Evolutionary conservation across 352 stramenopile genomes (phyloP).

Genomic region (Phytophthora agathidicida): DNA sequence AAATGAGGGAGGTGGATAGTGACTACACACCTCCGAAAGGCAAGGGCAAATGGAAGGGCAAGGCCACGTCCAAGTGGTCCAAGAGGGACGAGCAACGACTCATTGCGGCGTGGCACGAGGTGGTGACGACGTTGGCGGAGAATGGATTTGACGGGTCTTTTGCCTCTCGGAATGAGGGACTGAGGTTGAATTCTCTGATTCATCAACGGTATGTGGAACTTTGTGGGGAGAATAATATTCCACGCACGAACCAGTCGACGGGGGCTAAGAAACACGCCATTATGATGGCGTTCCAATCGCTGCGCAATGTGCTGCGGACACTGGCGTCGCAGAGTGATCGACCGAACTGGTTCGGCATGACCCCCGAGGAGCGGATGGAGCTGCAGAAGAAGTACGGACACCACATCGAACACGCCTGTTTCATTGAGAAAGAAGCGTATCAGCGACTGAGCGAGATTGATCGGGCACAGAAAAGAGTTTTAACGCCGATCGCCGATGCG

Average conservation of each 20-base stretch:
- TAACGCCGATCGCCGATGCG: constrained; percentile 21
- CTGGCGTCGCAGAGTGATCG: constrained; percentile 35
- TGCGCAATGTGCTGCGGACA: constrained; percentile 35
- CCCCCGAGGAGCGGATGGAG: constrained; percentile 37
- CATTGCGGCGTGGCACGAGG: constrained; percentile 39
- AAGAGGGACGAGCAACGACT: constrained; percentile 35
- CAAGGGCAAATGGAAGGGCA: constrained; percentile 29
- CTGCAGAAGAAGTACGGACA: constrained; percentile 40
- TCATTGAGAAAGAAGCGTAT: constrained; percentile 40
- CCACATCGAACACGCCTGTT: constrained; percentile 38
- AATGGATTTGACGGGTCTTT: constrained; percentile 29
- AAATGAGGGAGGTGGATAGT: constrained; percentile 11
- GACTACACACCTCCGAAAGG: constrained; percentile 32
- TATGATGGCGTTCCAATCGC: constrained; percentile 37
- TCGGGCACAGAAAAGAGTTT: constrained; percentile 23
- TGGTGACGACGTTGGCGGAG: constrained; percentile 26
- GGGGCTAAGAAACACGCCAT: constrained; percentile 42
- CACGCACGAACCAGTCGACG: constrained; percentile 39
- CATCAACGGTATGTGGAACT: constrained; percentile 44
- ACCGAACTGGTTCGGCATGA: constrained; percentile 49
- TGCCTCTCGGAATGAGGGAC: constrained; percentile 33
- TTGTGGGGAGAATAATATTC: constrained; percentile 12
- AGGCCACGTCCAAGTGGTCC: constrained; percentile 32
- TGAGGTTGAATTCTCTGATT: constrained; percentile 39
- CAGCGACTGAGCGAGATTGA: constrained; percentile 37